Conservation (phyloP, 2,329 filamentous ascomycete species). For the Colletotrichum agaves region DNA sequence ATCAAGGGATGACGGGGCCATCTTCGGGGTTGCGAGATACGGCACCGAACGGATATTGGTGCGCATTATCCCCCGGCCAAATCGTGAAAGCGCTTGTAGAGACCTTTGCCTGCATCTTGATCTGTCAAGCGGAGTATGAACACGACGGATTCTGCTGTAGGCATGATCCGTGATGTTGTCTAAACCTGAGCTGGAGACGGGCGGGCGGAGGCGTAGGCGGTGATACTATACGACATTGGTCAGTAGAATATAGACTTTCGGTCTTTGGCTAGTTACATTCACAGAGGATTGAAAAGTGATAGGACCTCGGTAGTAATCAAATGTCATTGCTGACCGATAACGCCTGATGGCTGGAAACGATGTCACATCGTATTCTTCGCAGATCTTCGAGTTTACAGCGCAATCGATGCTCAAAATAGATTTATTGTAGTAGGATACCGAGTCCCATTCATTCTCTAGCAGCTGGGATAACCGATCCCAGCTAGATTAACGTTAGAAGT, state of each 20-base stretch:
- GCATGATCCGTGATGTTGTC: constrained; percentile 45
- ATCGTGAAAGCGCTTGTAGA: constrained; percentile 45
- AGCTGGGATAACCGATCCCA: constrained; percentile 29
- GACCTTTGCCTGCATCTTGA: constrained; percentile 41
- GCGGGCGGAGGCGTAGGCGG: constrained; percentile 38
- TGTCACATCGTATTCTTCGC: constrained; percentile 52
- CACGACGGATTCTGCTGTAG: constrained; percentile 52
- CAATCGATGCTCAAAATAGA: constrained; percentile 53
- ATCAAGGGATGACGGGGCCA: constrained; percentile 40
- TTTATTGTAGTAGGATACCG: constrained; percentile 21
- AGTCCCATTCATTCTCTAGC: constrained; percentile 39
- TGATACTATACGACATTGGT: constrained; percentile 6
- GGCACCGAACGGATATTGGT: constrained; percentile 56
- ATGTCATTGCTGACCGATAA: constrained; percentile 44
- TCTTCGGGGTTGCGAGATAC: neutral
- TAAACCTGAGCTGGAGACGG: constrained; percentile 31
- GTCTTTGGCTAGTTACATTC: neutral
- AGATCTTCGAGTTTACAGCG: constrained; percentile 47
- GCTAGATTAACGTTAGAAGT: constrained; percentile 7
- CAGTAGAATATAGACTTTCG: neutral
- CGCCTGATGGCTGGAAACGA: constrained; percentile 59
- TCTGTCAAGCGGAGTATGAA: constrained; percentile 52
- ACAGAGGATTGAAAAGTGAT: constrained; percentile 41
- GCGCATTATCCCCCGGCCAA: constrained; percentile 49
- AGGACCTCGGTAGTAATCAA: constrained; percentile 56